Evolutionary conservation across 2,329 filamentous ascomycete genomes (phyloP).

Genomic region (Colletotrichum theobromicola): DNA sequence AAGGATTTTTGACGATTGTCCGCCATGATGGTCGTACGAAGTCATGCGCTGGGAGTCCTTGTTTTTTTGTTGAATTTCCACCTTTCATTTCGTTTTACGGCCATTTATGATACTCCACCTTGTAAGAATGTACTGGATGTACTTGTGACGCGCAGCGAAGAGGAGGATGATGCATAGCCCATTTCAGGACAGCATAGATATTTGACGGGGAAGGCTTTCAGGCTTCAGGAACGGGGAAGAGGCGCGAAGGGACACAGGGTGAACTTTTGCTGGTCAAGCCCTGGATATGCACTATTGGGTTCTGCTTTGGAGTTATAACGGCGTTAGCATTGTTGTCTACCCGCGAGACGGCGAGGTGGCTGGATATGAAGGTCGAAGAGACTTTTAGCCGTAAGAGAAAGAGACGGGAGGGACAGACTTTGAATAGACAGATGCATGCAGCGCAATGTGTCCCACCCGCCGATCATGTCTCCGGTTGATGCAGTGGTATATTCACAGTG

Average conservation of each 20-base stretch:
- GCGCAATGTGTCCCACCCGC: background rate
- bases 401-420: background rate
- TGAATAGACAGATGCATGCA: background rate
- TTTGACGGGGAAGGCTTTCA: background rate
- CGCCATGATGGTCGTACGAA: background rate
- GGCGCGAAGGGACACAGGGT: background rate
- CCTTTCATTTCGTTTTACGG: background rate
- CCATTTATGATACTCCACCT: conserved; percentile 11
- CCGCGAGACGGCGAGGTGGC: background rate
- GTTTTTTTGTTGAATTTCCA: background rate
- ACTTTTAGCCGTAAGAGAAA: background rate
- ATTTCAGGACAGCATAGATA: background rate
- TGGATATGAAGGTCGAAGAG: background rate
- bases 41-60: background rate
- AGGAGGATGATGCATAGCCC: background rate
- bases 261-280: conserved; percentile 6
- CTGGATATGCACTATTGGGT: background rate
- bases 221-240: background rate
- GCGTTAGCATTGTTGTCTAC: background rate
- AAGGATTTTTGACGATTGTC: conserved; percentile 64
- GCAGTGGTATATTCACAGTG: background rate
- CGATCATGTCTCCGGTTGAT: background rate
- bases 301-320: background rate
- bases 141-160: background rate
- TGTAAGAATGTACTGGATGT: conserved; percentile 7